These are phyloP conservation scores for Colletotrichum chrysophilum DNA, from an alignment of 2,329 filamentous ascomycete species.

Conservation along the genomic window DNA sequence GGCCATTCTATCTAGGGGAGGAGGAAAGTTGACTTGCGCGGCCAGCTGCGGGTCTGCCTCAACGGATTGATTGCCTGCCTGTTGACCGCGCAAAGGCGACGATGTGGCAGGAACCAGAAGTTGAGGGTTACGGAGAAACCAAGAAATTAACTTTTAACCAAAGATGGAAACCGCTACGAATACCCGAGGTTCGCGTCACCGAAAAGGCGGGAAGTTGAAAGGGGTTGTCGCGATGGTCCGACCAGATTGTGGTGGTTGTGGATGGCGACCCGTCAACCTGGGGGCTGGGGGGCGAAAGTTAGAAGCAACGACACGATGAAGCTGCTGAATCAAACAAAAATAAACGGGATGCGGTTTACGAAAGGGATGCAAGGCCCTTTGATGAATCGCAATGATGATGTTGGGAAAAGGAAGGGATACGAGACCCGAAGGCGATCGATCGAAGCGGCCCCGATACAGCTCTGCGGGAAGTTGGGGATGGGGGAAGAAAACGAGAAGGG, in stretches of 20 bases:
- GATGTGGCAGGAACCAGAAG: neutral
- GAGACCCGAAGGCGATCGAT: constrained; percentile 20
- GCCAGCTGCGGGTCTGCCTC: constrained; percentile 22
- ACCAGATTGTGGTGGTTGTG: constrained; percentile 22
- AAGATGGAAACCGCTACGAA: neutral
- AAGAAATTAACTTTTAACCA: neutral
- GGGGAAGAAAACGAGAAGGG: constrained; percentile 37
- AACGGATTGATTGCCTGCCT: constrained; percentile 18
- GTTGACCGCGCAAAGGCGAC: constrained; percentile 19
- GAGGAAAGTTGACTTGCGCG: neutral
- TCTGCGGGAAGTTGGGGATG: constrained; percentile 31
- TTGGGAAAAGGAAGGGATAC: constrained; percentile 24
- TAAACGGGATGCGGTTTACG: neutral
- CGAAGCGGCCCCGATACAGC: constrained; percentile 18
- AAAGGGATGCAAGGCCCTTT: neutral
- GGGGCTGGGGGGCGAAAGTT: constrained; percentile 5
- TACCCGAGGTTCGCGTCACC: neutral
- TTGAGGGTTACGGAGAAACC: neutral
- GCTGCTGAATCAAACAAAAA: neutral
- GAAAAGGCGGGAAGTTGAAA: neutral
- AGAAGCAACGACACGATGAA: neutral
- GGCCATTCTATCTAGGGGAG: constrained; percentile 58
- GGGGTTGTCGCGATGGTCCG: constrained; percentile 8
- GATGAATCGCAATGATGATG: constrained; percentile 12
- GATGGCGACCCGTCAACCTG: constrained; percentile 18